Conservation (phyloP, 768 basidiomycete species). For the Tylopilus sp. region DNA sequence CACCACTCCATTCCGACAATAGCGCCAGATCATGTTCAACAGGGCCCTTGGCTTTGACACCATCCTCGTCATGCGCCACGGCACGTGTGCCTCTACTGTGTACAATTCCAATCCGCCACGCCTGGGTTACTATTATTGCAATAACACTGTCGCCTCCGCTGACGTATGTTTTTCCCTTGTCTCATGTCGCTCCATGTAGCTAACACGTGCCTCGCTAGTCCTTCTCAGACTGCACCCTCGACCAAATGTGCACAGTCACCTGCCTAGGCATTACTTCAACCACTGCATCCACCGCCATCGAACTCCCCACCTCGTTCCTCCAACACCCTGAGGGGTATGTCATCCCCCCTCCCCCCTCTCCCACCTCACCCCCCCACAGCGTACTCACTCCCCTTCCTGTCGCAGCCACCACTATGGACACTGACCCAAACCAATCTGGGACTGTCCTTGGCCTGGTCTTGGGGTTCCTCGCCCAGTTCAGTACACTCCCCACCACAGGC, state of each 20-base stretch:
- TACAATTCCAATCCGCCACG: slow-evolving; percentile 28
- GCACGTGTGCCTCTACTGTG: slow-evolving; percentile 46
- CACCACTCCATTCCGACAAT: neutral
- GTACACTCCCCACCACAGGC: too few relatives aligned
- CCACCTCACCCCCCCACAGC: neutral
- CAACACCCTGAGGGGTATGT: slow-evolving; percentile 85
- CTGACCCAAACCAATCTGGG: slow-evolving; percentile 7
- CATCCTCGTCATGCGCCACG: slow-evolving; percentile 96
- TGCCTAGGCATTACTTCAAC: slow-evolving; percentile 92
- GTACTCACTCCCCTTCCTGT: slow-evolving; percentile 55
- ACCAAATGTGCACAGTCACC: slow-evolving; percentile 99
- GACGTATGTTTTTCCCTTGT: slow-evolving; percentile 56
- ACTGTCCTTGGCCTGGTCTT: slow-evolving; percentile 77
- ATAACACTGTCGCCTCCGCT: slow-evolving; percentile 94
- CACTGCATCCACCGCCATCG: slow-evolving; percentile 88
- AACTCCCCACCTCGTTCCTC: slow-evolving; percentile 81
- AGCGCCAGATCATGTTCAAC: slow-evolving; percentile 81
- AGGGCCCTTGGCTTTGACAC: slow-evolving; percentile 95
- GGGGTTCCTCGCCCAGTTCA: slow-evolving; percentile 88
- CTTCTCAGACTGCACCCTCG: slow-evolving; percentile 85
- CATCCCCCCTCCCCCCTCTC: neutral
- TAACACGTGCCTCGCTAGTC: slow-evolving; percentile 36
- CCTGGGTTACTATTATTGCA: slow-evolving; percentile 97
- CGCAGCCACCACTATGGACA: slow-evolving; percentile 20
- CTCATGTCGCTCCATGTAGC: neutral